Evolutionary conservation across 2,329 filamentous ascomycete species (phyloP), one percentile per base, ranked within the genome.

Genomic region (Phaeoacremonium minimum): DNA sequence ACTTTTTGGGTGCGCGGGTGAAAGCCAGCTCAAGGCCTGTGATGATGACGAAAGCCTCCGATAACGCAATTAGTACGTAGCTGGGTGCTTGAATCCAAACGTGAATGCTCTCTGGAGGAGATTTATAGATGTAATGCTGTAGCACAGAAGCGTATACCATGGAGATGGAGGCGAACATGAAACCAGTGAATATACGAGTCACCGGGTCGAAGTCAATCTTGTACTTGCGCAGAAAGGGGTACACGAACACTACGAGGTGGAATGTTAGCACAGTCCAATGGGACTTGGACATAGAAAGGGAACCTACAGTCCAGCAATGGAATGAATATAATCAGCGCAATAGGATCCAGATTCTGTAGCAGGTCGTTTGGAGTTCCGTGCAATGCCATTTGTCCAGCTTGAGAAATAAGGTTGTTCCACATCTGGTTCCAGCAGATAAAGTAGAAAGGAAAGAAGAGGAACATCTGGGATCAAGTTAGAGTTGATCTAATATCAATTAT

Each of bases 311-410:
- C 80, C 41, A 79, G 69, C 32, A 85, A 53, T 1, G 80, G 80
- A 11, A 83, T 83, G 52, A 85, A 75, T 42, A 85, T 67, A 42
- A 86, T 69, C 44, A 85, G 74, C 7, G 78, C 71, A 37, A 86
- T 72, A 3, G 82, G 77, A 39, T 85, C 77, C 18, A 85, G 71
- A 57, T 84, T 85, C 46, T 79, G 71, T 61, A 86, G 73, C 46
- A 85, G 63, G 49, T 86, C 82, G 60, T 85, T 86, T 42, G 82
- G 82, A 35, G 85, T 72, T 17, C 81, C 80, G 43, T 82, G 72
- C 5, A 78, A 70, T 18, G 73, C 48, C 82, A 75, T 71, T 45
- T 67, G 61, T 2, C 59, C 63, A 18, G 71, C 70, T 57, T 85
- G 81, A 2, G 79, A 79, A 47, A 80, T 75, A 46, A 83, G 72